Evolutionary conservation across 768 basidiomycete species (phyloP).

Genomic region (Lyophyllum shimeji): DNA sequence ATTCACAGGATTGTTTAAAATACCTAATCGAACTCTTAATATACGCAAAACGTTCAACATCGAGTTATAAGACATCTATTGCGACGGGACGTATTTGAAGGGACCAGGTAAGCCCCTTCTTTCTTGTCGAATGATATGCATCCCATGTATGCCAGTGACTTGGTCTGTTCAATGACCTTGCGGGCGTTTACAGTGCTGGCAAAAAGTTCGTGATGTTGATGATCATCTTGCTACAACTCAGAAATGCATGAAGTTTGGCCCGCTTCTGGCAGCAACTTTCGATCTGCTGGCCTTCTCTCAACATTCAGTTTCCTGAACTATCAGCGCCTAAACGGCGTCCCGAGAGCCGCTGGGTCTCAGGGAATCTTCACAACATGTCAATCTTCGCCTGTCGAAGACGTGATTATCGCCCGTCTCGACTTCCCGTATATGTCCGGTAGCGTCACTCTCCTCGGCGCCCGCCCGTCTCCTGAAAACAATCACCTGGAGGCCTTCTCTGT

Average conservation of each 20-base stretch:
- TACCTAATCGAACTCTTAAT: background rate
- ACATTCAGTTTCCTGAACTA: background rate
- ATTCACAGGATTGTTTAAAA: background rate
- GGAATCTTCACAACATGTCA: background rate
- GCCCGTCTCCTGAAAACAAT: conserved; percentile 11
- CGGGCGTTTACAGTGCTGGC: background rate
- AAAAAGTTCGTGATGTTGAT: background rate
- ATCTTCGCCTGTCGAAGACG: conserved; percentile 7
- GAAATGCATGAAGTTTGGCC: no score
- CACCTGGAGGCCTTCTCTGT: conserved; percentile 9
- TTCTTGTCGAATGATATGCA: background rate
- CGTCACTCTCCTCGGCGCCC: background rate
- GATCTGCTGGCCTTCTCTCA: no score
- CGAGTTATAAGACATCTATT: background rate
- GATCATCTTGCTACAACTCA: background rate
- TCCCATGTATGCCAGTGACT: background rate
- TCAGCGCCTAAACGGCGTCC: background rate
- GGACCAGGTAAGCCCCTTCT: background rate
- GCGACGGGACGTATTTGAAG: background rate
- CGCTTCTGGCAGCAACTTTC: no score
- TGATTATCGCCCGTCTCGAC: background rate
- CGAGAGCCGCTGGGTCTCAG: background rate
- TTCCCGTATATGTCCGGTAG: background rate
- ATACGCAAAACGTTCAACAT: background rate
- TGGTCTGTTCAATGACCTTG: background rate